Base-by-base conservation (phyloP, 2,329 filamentous ascomycete species). In the Monilinia aucupariae region DNA sequence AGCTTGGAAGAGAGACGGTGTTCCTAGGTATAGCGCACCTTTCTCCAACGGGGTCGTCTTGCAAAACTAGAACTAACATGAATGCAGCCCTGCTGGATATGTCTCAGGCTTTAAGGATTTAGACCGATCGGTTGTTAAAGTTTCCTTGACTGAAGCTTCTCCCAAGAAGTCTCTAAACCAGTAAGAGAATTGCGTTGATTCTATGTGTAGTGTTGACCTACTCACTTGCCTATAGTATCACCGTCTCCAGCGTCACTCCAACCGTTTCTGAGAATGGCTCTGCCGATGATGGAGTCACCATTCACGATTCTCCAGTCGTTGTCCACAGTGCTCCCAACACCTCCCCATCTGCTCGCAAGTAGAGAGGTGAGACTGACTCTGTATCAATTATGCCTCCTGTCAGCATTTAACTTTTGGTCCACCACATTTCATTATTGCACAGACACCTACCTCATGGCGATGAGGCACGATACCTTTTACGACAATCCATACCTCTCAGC, bases 181-280 rank as follows among this genome's bases (percentile, higher is more conserved):
- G 73, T 73, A 69, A 67, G 68, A 68, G 22, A 20, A 37, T 22
- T 47, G n/a, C 22, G 49, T 4, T 59, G 27, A 27, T 25, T 39
- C 4, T 25, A 20, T n/a, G 12, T 49, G 22, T 7, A 22, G 32
- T 22, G 37, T 10, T 20, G 25, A 61, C 12, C 22, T 30, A 8
- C 22, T 34, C 15, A 48, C 39, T 43, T 52, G 20, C 17, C 39
- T 1, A 32, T 51, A 62, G 43, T 41, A 30, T 52, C 39, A 59
- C 60, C 39, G 22, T 61, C 41, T 55, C 13, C n/a, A 71, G 65
- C 55, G 27, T 63, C 13, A 74, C 71, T 56, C 72, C 72, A 45
- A 69, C 70, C 27, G 65, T 73, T 39, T 74, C 73, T 17, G 73
- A 74, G 32, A 69, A 71, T 63, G 72, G 71, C 60, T 72, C 71